Conservation (phyloP, 768 basidiomycete genomes). For the Lactifluus pinguis region DNA sequence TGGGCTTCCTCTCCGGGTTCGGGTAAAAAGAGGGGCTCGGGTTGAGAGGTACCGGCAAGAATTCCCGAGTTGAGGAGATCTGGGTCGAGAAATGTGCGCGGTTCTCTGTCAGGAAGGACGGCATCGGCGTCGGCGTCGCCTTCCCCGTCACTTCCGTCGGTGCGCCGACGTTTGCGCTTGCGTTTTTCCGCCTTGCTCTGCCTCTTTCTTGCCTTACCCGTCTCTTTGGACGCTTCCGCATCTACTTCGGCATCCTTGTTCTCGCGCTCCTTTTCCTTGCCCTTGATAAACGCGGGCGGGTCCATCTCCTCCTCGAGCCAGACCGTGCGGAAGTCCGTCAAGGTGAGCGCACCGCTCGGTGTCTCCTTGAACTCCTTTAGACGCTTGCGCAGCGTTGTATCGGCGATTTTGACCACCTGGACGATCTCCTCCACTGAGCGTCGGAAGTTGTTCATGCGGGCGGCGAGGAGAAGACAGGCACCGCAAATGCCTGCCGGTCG, state of each 20-base stretch:
- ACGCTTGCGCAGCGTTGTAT: constrained; percentile 86
- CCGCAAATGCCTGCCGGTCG: constrained; percentile 97
- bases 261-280: constrained; percentile 59
- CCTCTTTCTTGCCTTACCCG: constrained; percentile 23
- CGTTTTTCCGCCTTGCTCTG: constrained; percentile 28
- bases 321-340: constrained; percentile 83
- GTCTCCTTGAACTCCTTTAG: constrained; percentile 93
- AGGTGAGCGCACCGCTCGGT: constrained; percentile 72
- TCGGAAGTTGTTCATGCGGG: constrained; percentile 97
- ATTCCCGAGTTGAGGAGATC: constrained; percentile 59
- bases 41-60: constrained; percentile 43
- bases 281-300: constrained; percentile 80
- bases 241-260: constrained; percentile 34
- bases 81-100: constrained; percentile 38
- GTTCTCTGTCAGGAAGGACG: constrained; percentile 18
- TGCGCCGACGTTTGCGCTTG: constrained; percentile 31
- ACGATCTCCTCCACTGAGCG: constrained; percentile 92
- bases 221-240: constrained; percentile 23
- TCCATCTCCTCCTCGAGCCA: constrained; percentile 91
- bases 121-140: constrained; percentile 22
- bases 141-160: constrained; percentile 32
- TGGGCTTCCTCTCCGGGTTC: constrained; percentile 25
- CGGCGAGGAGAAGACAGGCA: constrained; percentile 88
- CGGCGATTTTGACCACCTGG: constrained; percentile 98
- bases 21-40: constrained; percentile 28